Base-by-base conservation (phyloP, 169 alveolate species). In the Pseudocohnilembus persalinus region DNA sequence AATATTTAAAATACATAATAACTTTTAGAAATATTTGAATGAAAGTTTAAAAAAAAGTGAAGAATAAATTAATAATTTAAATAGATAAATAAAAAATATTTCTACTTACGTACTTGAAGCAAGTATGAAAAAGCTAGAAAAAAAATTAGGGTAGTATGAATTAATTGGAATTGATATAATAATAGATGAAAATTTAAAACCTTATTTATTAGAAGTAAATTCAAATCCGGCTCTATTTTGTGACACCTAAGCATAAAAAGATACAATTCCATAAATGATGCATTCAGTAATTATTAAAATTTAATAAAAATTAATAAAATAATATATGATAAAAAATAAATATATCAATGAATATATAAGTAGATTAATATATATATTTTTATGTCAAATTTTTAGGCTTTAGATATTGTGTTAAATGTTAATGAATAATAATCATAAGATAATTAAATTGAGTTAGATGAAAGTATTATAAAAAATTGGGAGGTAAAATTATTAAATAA, bases 211-310 rank as follows among this genome's bases (percentile, higher is more conserved):
- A 32, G 98, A 95, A 85, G 94, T 93, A 24, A 93, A 95, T 85
- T 91, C 92, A 28, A 95, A 95, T 82, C 98, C 98, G 0, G 96
- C 96, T n/a, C 77, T 95, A 32, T 93, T 90, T 81, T 89, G 93
- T 26, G 94, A 90, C 29, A 93, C 94, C n/a, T 28, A 84, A 28
- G 84, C 81, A 31, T 79, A 87, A 77, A 89, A 83, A 63, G 84
- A 85, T 6, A 77, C 90, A 32, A 87, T 92, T 24, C 94, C 96
- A 0, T 27, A 84, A 75, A 76, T 92, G 31, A 86, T 92, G 72
- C 86, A 88, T 26, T 90, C 90, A 28, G 76, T 77, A 77, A 34
- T 25, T 1, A 32, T 31, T 33, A 1, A 24, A 0, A 31, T 24
- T 28, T 31, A 11, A 32, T 28, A 32, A 25, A 16, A 4, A 76